Evolutionary conservation across 306 rosid genomes (phyloP).

Genomic region (Ammopiptanthus mongolicus): DNA sequence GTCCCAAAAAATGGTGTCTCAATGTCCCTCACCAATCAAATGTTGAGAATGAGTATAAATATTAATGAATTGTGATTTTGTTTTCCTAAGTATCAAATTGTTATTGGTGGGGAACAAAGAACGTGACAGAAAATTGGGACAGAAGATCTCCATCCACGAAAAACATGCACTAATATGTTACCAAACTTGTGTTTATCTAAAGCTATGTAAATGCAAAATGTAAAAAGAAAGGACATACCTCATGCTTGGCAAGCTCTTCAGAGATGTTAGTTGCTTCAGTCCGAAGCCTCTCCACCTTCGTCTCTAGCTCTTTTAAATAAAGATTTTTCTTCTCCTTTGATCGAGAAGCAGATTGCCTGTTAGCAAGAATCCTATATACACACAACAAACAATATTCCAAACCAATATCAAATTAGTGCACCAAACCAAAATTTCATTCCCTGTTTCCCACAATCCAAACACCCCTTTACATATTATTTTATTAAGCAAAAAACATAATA

Average conservation of each 20-base stretch:
- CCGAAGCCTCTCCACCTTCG: constrained; percentile 91
- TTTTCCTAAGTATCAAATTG: too few species aligned
- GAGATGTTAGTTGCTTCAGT: constrained; percentile 87
- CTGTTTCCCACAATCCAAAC: not conserved
- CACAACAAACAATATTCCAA: not conserved
- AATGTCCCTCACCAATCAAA: too few species aligned
- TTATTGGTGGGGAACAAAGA: too few species aligned
- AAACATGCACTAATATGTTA: too few species aligned
- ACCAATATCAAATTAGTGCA: not conserved
- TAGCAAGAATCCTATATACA: constrained; percentile 74
- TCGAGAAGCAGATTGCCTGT: constrained; percentile 88
- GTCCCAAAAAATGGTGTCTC: too few species aligned
- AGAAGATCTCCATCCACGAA: too few species aligned
- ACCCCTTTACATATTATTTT: not conserved
- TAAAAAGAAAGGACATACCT: constrained; percentile 42
- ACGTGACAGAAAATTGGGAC: too few species aligned
- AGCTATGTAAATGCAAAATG: constrained; percentile 3
- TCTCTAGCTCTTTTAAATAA: constrained; percentile 79
- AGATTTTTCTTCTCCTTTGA: constrained; percentile 92
- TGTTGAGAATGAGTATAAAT: too few species aligned
- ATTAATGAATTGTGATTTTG: too few species aligned
- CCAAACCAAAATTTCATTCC: not conserved
- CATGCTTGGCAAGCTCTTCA: constrained; percentile 76
- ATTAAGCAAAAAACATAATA: not conserved
- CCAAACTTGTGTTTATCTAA: not conserved